These are phyloP conservation scores for Penicillium janthinellum DNA, from an alignment of 2,329 filamentous ascomycete genomes.

Conservation along the genomic window DNA sequence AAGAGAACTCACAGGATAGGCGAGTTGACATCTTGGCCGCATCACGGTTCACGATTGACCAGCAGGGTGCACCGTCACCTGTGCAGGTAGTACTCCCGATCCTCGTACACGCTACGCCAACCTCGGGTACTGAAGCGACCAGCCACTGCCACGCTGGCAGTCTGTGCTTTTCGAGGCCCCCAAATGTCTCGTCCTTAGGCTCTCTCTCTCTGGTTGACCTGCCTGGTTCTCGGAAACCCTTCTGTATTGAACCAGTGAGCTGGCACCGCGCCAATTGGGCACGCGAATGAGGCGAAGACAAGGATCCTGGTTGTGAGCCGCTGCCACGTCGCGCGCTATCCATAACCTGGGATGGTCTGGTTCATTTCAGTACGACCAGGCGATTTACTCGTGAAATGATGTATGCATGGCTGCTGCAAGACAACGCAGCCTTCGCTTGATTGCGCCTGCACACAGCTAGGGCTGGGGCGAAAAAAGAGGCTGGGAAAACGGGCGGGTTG, in stretches of 20 bases:
- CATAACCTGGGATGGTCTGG: not conserved
- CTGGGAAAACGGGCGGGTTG: not conserved
- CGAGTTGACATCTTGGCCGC: not conserved
- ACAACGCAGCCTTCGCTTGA: constrained; percentile 3
- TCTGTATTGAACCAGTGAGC: constrained; percentile 8
- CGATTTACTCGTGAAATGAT: not conserved
- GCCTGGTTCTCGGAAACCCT: not conserved
- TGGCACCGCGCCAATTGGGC: constrained; percentile 13
- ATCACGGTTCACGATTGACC: not conserved
- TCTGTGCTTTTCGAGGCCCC: constrained; percentile 14
- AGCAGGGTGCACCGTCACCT: not conserved
- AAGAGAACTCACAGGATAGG: not conserved
- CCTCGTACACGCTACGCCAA: constrained; percentile 4
- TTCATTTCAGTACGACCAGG: not conserved
- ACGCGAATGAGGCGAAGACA: constrained; percentile 2
- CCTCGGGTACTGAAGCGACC: constrained; percentile 5
- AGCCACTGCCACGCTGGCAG: constrained; percentile 27
- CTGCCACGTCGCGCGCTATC: constrained; percentile 20
- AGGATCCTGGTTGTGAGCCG: constrained; percentile 9
- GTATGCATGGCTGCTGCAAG: not conserved
- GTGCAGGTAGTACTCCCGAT: not conserved
- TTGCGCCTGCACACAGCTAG: not conserved
- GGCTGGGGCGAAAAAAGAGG: not conserved
- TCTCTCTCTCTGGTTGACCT: not conserved
- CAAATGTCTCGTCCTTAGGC: not conserved